Percentiles rank a stretch among this genome's conserved stretches.
These are phyloP conservation scores for Boletus sp. DNA, from an alignment of 768 basidiomycete species.

Conservation along the genomic window DNA sequence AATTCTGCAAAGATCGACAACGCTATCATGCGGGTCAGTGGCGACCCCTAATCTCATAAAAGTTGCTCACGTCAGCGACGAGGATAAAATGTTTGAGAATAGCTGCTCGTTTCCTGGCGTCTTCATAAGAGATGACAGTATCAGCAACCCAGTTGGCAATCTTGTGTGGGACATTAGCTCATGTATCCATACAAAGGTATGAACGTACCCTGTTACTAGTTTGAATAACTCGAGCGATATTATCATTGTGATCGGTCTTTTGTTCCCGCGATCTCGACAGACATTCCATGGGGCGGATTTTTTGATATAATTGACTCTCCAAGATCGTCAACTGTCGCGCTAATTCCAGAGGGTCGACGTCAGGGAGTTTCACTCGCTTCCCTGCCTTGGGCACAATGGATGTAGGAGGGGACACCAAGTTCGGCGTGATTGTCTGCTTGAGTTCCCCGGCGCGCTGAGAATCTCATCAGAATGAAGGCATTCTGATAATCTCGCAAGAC, in stretches of 20 bases:
- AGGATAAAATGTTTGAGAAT: conserved; percentile 89
- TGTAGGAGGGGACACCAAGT: conserved; percentile 62
- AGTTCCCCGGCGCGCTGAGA: conserved; percentile 52
- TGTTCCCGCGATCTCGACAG: conserved; percentile 80
- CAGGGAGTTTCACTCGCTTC: conserved; percentile 76
- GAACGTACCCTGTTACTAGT: conserved; percentile 76
- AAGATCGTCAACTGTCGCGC: conserved; percentile 92
- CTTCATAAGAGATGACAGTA: conserved; percentile 74
- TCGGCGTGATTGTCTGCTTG: conserved; percentile 56
- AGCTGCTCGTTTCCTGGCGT: conserved; percentile 76
- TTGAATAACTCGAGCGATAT: conserved; percentile 84
- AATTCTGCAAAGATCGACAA: conserved; percentile 87
- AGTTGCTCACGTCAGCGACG: conserved; percentile 76
- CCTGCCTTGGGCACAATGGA: conserved; percentile 70
- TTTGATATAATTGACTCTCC: conserved; percentile 84
- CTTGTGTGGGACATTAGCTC: conserved; percentile 38
- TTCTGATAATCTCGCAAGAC: conserved; percentile 30
- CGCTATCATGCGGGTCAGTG: conserved; percentile 50
- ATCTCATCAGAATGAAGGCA: conserved; percentile 12
- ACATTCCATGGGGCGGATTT: conserved; percentile 89
- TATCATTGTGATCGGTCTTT: conserved; percentile 70
- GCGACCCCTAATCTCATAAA: background rate
- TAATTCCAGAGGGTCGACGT: conserved; percentile 86
- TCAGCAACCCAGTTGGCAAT: conserved; percentile 94
- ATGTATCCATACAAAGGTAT: background rate